Conservation (phyloP, 2,329 filamentous ascomycete genomes). For the Monilinia polystroma region DNA sequence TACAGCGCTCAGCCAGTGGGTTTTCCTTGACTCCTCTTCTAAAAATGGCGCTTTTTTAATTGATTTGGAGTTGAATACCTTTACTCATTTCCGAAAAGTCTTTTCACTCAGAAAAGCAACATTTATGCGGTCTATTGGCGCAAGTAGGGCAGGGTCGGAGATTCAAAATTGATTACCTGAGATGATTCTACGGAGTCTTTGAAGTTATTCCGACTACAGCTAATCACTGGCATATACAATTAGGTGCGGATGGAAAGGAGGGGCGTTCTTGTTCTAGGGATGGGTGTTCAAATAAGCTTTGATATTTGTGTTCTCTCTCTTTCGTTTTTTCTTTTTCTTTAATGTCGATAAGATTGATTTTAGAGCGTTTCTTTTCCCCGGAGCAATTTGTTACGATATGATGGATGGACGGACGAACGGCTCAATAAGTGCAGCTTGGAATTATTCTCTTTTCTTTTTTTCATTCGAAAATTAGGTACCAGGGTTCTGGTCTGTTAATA, state of each 20-base stretch:
- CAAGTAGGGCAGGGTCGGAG: slow-evolving; percentile 5
- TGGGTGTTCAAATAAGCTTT: slow-evolving; percentile 14
- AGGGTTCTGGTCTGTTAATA: slow-evolving; percentile 3
- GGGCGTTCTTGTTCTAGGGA: slow-evolving; percentile 9
- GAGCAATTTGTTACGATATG: slow-evolving; percentile 12
- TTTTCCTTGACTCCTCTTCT: not conserved
- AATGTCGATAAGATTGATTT: slow-evolving; percentile 1
- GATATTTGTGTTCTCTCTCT: not conserved
- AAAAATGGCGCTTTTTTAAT: not conserved
- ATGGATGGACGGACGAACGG: not conserved
- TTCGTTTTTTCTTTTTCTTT: not conserved
- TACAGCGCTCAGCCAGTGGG: not conserved
- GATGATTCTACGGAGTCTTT: slow-evolving; percentile 8
- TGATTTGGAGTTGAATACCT: slow-evolving; percentile 8
- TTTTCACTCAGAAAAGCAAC: slow-evolving; percentile 6
- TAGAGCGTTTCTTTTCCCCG: not conserved
- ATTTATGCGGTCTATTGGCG: slow-evolving; percentile 13
- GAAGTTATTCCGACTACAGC: slow-evolving; percentile 2
- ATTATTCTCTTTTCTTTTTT: not conserved
- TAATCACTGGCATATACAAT: slow-evolving; percentile 10
- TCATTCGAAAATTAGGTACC: not conserved
- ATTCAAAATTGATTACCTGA: not conserved
- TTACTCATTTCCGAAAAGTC: not conserved
- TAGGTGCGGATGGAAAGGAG: slow-evolving; percentile 1
- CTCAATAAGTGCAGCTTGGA: not conserved